Conservation (phyloP, 208 protist species). For the Leishmania lainsoni region DNA sequence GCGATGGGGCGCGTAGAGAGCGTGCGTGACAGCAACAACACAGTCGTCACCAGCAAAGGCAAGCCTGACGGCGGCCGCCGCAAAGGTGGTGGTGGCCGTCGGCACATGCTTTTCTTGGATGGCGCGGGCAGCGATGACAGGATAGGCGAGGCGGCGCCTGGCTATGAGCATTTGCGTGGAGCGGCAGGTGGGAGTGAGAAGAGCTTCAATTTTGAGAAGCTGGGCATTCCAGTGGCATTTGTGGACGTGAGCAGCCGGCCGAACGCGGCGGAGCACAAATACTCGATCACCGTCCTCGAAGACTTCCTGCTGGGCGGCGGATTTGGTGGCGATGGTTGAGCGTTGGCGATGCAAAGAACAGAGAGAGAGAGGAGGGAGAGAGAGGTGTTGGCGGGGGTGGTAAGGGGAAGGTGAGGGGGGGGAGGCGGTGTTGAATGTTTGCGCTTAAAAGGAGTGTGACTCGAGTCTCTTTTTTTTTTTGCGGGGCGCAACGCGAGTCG, state of each 20-base stretch:
- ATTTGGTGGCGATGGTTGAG: neutral
- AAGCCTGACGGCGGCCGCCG: constrained; percentile 11
- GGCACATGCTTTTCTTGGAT: constrained; percentile 49
- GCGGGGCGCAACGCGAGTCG: neutral
- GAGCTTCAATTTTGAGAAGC: constrained; percentile 63
- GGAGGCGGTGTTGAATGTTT: neutral
- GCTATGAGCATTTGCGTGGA: neutral
- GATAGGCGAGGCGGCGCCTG: neutral
- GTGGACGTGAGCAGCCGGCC: constrained; percentile 69
- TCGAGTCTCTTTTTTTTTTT: neutral
- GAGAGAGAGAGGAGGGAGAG: neutral
- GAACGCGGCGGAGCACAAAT: constrained; percentile 36
- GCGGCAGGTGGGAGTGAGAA: neutral
- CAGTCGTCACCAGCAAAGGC: constrained; percentile 19
- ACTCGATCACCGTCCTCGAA: constrained; percentile 45
- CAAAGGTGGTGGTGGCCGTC: constrained; percentile 11
- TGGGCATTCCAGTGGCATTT: constrained; percentile 55
- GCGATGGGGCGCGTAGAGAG: constrained; percentile 62
- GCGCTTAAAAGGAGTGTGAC: neutral
- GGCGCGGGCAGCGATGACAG: constrained; percentile 2
- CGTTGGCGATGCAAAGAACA: neutral
- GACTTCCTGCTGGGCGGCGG: constrained; percentile 40
- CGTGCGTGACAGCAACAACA: constrained; percentile 62
- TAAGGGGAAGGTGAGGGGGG: neutral
- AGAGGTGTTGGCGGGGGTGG: neutral